Evolutionary conservation across 192 early-diverging fungal species (phyloP), one percentile per base, ranked within the genome.

Genomic region (Coemansia sp.): DNA sequence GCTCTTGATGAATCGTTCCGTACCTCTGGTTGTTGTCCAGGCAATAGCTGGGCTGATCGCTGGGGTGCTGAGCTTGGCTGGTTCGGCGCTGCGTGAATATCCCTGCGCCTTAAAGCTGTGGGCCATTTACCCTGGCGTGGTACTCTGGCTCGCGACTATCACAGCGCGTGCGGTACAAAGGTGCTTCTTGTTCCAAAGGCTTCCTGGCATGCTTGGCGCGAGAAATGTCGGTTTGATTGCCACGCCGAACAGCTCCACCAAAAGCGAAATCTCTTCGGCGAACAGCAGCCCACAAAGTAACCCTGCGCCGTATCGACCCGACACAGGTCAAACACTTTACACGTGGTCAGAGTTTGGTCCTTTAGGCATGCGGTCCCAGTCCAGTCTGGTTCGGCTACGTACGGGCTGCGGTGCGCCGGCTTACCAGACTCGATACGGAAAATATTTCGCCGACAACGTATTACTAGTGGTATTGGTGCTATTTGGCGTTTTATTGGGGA

Each of bases 71-170:
- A 38, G 75, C n/a, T 59, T 82, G 43, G 68, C 41, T 20, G 68
- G 66, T 36, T 57, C 72, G 0, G 68, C 72, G 29, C 72, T 75
- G 33, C 62, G 31, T 38, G 16, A 65, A 8, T 75, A 77, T 10
- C 66, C 80, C 3, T 82, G 80, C 33, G 72, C 70, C 3, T 18
- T 77, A 11, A 82, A 71, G 69, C 61, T 82, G 18, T 82, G 80
- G 80, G 29, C 54, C 8, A 18, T 82, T 7, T 77, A 76, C 12
- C 15, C 65, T 2, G 80, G 80, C 31, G 68, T 82, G 15, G 43
- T 75, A 41, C 49, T 63, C 29, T 82, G 80, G 80, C 57, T 82
- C 47, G 33, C 65, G 12, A 24, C 51, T 0, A 57, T 82, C 15
- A 46, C 72, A 13, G 72, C 57, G 20, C 80, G 80, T 8, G 74